Evolutionary conservation across 352 stramenopile genomes (phyloP).

Genomic region (Phytophthora melonis): DNA sequence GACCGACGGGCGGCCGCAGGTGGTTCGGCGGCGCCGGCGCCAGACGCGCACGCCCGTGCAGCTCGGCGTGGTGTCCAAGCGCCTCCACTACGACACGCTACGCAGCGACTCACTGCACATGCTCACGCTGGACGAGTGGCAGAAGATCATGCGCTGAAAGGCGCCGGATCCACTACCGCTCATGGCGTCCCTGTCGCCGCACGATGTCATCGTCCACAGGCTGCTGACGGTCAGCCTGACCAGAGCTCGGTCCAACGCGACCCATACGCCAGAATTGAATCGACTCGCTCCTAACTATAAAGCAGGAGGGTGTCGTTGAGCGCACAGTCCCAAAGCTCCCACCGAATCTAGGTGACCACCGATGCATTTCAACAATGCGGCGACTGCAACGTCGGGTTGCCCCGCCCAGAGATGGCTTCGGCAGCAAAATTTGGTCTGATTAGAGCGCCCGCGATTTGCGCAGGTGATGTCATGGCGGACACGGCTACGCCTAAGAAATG

Average conservation of each 20-base stretch:
- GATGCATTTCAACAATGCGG: constrained; percentile 13
- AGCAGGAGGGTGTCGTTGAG: too few relatives aligned
- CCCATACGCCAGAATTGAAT: too few relatives aligned
- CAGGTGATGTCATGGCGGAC: constrained; percentile 7
- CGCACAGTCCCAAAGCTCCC: background rate
- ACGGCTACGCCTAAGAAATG: background rate
- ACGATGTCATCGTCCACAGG: background rate
- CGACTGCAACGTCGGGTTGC: background rate
- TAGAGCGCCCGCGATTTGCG: constrained; percentile 19
- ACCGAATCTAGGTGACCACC: background rate
- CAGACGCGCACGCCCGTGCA: constrained; percentile 49
- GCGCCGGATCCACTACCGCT: background rate
- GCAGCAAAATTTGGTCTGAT: constrained; percentile 22
- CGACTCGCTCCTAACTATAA: too few relatives aligned
- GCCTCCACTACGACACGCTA: constrained; percentile 64
- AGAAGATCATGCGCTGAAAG: constrained; percentile 62
- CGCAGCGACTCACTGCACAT: constrained; percentile 59
- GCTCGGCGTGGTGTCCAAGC: constrained; percentile 65
- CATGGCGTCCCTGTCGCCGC: background rate
- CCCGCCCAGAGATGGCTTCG: constrained; percentile 9
- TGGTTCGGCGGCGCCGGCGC: constrained; percentile 41
- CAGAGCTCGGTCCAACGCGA: too few relatives aligned
- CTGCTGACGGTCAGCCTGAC: too few relatives aligned
- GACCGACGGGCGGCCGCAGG: constrained; percentile 46
- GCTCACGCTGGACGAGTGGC: constrained; percentile 69